Percentiles rank a stretch among this genome's conserved stretches.
phyloP scores from a whole-genome alignment of 208 protist species.

The Trypanosoma scelopori region DNA sequence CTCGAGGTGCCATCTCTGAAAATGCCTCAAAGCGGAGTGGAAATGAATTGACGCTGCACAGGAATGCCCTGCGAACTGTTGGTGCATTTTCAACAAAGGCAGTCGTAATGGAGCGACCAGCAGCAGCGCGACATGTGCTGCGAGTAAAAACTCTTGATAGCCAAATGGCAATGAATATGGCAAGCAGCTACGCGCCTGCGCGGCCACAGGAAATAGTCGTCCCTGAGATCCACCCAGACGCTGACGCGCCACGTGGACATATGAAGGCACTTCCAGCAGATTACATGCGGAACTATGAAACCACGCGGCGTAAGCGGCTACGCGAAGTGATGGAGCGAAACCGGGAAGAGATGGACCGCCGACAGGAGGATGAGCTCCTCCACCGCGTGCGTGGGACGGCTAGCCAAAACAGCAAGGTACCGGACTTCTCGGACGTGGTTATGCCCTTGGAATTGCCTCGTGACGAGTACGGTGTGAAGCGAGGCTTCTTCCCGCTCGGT shows the following conservation, averaged over 20 bases:
- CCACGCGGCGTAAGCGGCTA: conserved; percentile 72
- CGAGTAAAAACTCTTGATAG: conserved; percentile 91
- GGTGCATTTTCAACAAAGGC: conserved; percentile 78
- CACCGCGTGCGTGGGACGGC: conserved; percentile 37
- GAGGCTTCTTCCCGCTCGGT: conserved; percentile 86
- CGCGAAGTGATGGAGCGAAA: conserved; percentile 85
- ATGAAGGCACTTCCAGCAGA: conserved; percentile 76
- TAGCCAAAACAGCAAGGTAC: conserved; percentile 26
- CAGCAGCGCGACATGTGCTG: conserved; percentile 54
- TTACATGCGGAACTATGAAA: conserved; percentile 63
- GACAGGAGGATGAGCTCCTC: conserved; percentile 71
- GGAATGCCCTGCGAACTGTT: conserved; percentile 51
- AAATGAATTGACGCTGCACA: conserved; percentile 57
- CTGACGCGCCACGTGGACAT: conserved; percentile 74
- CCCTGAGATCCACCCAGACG: conserved; percentile 62
- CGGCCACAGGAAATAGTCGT: conserved; percentile 77
- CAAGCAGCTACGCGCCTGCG: conserved; percentile 84
- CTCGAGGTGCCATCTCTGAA: not conserved
- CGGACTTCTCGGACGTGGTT: conserved; percentile 77
- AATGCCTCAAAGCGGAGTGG: conserved; percentile 5
- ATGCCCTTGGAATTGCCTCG: conserved; percentile 89
- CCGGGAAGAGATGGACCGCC: conserved; percentile 69
- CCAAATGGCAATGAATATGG: conserved; percentile 82
- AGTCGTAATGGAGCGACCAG: conserved; percentile 49
- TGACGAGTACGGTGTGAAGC: conserved; percentile 88